These are phyloP conservation scores for Alloteropsis angusta DNA, from an alignment of 202 grass and related monocot genomes.

Conservation along the genomic window DNA sequence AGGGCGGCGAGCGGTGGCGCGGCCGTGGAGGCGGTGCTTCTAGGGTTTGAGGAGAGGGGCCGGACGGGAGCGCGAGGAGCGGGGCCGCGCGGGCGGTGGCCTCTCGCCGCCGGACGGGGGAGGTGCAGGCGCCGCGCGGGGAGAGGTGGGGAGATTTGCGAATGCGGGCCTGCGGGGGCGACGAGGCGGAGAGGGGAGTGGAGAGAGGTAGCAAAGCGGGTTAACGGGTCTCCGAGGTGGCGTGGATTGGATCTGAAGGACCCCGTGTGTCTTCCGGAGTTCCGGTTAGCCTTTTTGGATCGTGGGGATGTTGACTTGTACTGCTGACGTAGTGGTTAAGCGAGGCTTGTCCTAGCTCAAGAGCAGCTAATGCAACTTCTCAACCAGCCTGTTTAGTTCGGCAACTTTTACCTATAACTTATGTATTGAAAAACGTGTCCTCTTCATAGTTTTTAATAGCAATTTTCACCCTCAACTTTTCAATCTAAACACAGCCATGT, in stretches of 20 bases:
- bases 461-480: too few species aligned
- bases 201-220: background rate
- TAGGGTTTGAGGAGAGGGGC: background rate
- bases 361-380: background rate
- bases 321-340: conserved; percentile 19
- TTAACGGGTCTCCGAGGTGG: conserved; percentile 6
- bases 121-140: conserved; percentile 5
- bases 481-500: too few species aligned
- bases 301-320: conserved; percentile 35
- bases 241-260: conserved; percentile 23
- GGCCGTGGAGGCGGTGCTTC: background rate
- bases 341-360: conserved; percentile 3
- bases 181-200: background rate
- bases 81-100: conserved; percentile 5
- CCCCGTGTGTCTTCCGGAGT: background rate
- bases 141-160: conserved; percentile 13
- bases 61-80: background rate
- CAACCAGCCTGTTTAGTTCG: too few species aligned
- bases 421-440: too few species aligned
- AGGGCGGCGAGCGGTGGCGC: background rate
- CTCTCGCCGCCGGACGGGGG: conserved; percentile 28
- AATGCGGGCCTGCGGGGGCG: background rate
- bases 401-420: too few species aligned
- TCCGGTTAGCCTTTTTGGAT: background rate
- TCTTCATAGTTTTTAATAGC: too few species aligned